Evolutionary conservation across 148 eudicot species (phyloP).

Genomic region (Rhododendron ovatum): DNA sequence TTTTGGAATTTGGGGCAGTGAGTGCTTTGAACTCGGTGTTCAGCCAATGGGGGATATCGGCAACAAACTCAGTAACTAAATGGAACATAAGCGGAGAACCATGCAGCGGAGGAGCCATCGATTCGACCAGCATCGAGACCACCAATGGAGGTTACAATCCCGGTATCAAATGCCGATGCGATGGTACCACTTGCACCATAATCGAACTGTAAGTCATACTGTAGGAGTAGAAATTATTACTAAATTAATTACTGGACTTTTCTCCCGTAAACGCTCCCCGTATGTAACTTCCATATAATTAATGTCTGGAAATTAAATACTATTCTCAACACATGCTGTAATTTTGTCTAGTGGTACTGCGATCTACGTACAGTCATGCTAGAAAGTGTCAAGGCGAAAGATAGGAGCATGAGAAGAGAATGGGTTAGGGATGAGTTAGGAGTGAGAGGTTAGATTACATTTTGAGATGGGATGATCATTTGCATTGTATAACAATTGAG

Average conservation of each 20-base stretch:
- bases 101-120: constrained; percentile 55
- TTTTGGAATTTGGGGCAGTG: constrained; percentile 33
- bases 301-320: not conserved
- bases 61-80: not conserved
- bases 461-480: not conserved
- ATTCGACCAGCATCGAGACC: constrained; percentile 12
- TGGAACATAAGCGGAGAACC: constrained; percentile 85
- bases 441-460: not conserved
- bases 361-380: not conserved
- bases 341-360: not conserved
- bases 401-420: not conserved
- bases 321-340: not conserved
- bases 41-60: constrained; percentile 35
- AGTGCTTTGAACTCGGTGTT: constrained; percentile 43
- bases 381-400: not conserved
- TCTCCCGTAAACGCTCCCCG: not conserved
- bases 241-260: not conserved
- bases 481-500: not conserved
- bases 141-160: constrained; percentile 32
- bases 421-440: not conserved
- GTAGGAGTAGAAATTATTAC: no score
- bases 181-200: constrained; percentile 52
- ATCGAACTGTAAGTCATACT: constrained; percentile 38
- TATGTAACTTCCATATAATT: not conserved
- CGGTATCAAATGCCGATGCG: constrained; percentile 65